Evolutionary conservation across 148 eudicot genomes (phyloP).

Genomic region (Rhododendron williamsianum): DNA sequence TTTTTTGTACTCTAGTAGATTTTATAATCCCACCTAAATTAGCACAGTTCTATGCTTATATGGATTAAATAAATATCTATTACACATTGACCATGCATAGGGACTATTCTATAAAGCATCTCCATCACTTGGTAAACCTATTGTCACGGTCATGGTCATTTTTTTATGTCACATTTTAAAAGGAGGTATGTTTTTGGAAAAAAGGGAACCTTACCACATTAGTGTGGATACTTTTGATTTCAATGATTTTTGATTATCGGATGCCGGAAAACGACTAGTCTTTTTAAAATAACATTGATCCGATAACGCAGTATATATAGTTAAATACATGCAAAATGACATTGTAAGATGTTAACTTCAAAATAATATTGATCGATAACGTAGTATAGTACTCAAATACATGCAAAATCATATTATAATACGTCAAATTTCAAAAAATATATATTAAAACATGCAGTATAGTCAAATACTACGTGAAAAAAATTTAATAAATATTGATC

Average conservation of each 20-base stretch:
- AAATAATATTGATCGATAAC: too few species aligned
- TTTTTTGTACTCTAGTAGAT: too few species aligned
- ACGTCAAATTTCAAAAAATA: too few species aligned
- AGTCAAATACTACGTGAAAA: neutral
- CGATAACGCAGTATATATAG: neutral
- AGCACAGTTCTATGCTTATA: neutral
- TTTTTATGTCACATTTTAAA: neutral
- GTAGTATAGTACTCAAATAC: too few species aligned
- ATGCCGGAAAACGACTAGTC: neutral
- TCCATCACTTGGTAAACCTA: neutral
- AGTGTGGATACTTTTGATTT: neutral
- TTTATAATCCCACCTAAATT: neutral
- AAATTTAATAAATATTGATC: too few species aligned
- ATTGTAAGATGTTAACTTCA: neutral
- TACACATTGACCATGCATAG: neutral
- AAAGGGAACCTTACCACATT: neutral
- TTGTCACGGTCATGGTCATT: neutral
- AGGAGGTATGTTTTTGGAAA: neutral
- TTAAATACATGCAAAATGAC: neutral
- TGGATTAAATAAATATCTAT: neutral
- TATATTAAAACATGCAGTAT: too few species aligned
- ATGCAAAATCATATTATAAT: too few species aligned
- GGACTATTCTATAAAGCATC: neutral
- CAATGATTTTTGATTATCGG: neutral
- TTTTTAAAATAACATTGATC: neutral